These are phyloP conservation scores for Diaporthe destruens DNA, from an alignment of 2,329 filamentous ascomycete genomes.

Conservation along the genomic window DNA sequence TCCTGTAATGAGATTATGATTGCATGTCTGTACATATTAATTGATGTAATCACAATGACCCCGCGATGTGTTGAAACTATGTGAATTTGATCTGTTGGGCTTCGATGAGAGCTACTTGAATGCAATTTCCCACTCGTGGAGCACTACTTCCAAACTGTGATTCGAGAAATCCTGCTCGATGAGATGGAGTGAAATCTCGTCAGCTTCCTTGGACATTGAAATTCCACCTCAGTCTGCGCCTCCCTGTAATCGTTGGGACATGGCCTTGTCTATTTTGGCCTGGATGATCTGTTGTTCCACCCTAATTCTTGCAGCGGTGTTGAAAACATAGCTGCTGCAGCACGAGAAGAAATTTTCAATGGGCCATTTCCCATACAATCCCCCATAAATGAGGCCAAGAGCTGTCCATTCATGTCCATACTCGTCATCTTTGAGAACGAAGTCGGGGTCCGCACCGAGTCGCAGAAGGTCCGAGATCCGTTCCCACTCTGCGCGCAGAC, in stretches of 20 bases:
- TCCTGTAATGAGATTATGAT: constrained; percentile 24
- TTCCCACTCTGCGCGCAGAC: not conserved
- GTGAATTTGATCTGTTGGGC: not conserved
- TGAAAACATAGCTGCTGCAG: no score
- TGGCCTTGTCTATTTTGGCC: not conserved
- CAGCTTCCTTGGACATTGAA: not conserved
- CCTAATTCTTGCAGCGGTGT: no score
- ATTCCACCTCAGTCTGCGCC: not conserved
- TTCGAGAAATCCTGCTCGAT: not conserved
- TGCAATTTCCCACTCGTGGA: no score
- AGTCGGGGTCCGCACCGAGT: not conserved
- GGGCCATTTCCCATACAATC: no score
- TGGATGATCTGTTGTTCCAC: not conserved
- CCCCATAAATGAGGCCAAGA: no score
- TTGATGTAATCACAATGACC: constrained; percentile 16
- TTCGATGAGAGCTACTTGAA: not conserved
- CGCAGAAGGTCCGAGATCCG: not conserved
- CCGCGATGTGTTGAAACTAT: not conserved
- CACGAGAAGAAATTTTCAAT: no score
- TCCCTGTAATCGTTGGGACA: not conserved
- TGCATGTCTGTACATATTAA: constrained; percentile 23
- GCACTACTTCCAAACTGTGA: not conserved
- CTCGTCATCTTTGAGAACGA: not conserved
- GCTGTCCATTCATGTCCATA: no score
- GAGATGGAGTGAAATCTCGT: no score